Evolutionary conservation across 805 yeast genomes (phyloP), one percentile per base, ranked within the genome.

Genomic region (Yamadazyma paraphyllophila): DNA sequence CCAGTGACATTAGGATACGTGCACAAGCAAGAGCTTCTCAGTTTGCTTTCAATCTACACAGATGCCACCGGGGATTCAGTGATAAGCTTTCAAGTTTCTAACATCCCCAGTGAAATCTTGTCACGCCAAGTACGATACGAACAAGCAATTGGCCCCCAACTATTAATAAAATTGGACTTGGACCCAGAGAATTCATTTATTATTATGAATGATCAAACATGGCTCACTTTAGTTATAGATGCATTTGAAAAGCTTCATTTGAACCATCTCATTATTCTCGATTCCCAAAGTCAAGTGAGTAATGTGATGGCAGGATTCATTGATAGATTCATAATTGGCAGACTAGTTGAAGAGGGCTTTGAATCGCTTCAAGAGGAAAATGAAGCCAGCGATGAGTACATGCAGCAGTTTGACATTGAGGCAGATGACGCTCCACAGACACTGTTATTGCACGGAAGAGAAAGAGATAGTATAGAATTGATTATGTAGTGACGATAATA

Each of bases 161-260:
- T 11, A 27, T 11, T 52, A 10, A 14, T 43, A 1, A 53, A 48
- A 24, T 16, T 65, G 2, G 55, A 52, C 4, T 16, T 65, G 6
- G 36, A 8, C 2, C 49, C 57, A 0, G 65, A 67, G 31, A 51
- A 55, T 17, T 53, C 62, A 2, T 55, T 56, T 14, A 50, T 67
- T 11, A 52, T 62, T 1, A 51, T 66, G 24, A 66, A 66, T 47
- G 65, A 63, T 34, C 43, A 48, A 16, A 60, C 69, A 1, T 66
- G 74, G 2, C 49, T 65, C 12, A 53, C 66, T 8, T 55, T 64
- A 15, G 59, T 67, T 10, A 44, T 71, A 14, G 73, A 71, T 46
- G 53, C 60, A 11, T 71, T 71, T 48, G 76, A 71, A 45, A 64
- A 69, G 38, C 54, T 71, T 36, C 62, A 65, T 40, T 46, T 69